Base-by-base conservation (phyloP, 345 rosid genomes). In the Pugionium cornutum region DNA sequence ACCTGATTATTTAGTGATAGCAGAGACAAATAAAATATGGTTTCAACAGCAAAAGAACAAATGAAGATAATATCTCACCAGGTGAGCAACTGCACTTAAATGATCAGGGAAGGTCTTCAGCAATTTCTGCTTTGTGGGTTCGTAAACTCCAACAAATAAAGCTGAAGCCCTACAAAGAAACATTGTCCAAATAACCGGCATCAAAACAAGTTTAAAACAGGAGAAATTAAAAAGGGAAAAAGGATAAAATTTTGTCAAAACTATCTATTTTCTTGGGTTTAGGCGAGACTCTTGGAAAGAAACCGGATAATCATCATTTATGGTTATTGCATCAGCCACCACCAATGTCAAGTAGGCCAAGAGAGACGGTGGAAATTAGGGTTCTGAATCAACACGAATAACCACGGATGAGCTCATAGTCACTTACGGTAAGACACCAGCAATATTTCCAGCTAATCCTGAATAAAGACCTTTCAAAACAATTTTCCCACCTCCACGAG, bases 391-490 rank as follows among this genome's bases (percentile, higher is more conserved):
- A 58, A 57, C n/a, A n/a, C n/a, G n/a, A n/a, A n/a, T n/a, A n/a
- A n/a, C n/a, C n/a, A n/a, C n/a, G n/a, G n/a, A n/a, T 18, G 47
- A 70, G 68, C 3, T 62, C 35, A 42, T 4, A n/a, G 67, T 64
- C 18, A 81, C 96, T 82, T 80, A 90, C 97, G 97, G 96, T 68
- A 90, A 82, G 75, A 90, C 99, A 30, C 99, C 97, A 66, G 83
- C 95, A 60, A 92, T 74, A 71, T 92, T 92, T 74, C 96, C 97
- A 49, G 85, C 82, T 77, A 92, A 78, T 75, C 99, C 99, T 67
- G 99, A 92, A 80, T 92, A 92, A 61, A 92, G 88, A 73, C 96
- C 98, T 78, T 83, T 86, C 67, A 80, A 77, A 51, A 68, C 72
- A 76, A 92, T 89, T 75, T 88, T 79, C 6, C 87, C 96, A 75